These are phyloP conservation scores for Penicillium canescens DNA, from an alignment of 495 filamentous ascomycete genomes.

Conservation along the genomic window DNA sequence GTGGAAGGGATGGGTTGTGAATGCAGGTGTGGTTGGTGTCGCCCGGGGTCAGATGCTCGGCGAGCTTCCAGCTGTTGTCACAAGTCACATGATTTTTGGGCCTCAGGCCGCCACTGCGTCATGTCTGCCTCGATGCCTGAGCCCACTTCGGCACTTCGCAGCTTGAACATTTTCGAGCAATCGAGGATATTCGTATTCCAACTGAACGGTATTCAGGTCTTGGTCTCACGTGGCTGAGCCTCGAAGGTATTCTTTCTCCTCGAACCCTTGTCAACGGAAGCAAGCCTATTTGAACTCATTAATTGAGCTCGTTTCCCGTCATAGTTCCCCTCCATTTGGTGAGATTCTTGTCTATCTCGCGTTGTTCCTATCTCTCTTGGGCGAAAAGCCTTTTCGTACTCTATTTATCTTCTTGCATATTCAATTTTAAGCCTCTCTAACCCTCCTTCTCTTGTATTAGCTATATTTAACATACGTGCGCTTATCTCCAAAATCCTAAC, in stretches of 20 bases:
- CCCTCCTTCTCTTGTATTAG: neutral
- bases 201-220: neutral
- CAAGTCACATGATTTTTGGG: conserved; percentile 19
- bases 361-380: neutral
- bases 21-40: conserved; percentile 17
- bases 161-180: conserved; percentile 1
- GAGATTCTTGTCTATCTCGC: conserved; percentile 9
- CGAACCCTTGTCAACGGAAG: neutral
- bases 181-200: neutral
- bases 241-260: neutral
- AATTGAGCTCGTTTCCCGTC: conserved; percentile 1
- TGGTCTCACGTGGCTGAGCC: neutral
- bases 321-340: conserved; percentile 26
- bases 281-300: neutral
- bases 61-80: conserved; percentile 33
- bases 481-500: neutral
- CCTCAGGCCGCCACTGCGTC: conserved; percentile 26
- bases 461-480: neutral
- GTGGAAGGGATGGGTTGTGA: conserved; percentile 22
- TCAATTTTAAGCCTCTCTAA: neutral
- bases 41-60: conserved; percentile 14
- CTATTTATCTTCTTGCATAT: neutral
- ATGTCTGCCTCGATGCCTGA: conserved; percentile 24
- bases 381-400: neutral
- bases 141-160: neutral